Base-by-base conservation (phyloP, 192 early-diverging fungal genomes). In the Jimgerdemannia flammicorona region DNA sequence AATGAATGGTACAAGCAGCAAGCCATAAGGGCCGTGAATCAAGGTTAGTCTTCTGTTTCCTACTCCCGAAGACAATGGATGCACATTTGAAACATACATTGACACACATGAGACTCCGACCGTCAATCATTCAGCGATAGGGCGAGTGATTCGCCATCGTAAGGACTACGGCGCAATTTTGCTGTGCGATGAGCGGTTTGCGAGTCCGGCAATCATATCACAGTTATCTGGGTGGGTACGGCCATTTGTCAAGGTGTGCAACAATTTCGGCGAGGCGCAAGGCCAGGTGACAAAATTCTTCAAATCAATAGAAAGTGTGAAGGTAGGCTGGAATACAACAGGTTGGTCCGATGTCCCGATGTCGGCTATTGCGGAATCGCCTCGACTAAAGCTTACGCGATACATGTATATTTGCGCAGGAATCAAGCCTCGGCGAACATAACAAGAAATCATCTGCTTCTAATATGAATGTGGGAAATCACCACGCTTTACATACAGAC, bases 221-320 rank as follows among this genome's bases (percentile, higher is more conserved):
- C 82, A 85, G 42, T 77, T 94, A 9, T 92, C 93, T 3, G 78
- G 76, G 10, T 94, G 93, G 93, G 85, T 93, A 6, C 81, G 89
- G 63, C 81, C 78, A 6, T 73, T 78, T 11, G 82, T 80, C 19
- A 79, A 64, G 68, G 73, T 44, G 0, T 76, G 73, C 43, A 29
- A 72, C 8, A 64, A 74, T 20, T 87, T 87, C 69, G 86, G 79
- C 19, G 68, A 75, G 20, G 83, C 71, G 4, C 78, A 84, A 40
- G 67, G 43, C 3, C 65, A 74, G 17, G 70, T 83, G 64, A 71
- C 44, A 3, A 64, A 75, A 14, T 83, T 83, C 64, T 84, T 83
- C 79, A 72, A 68, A n/a, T 43, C 42, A 20, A 77, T 75, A 66
- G 69, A 75, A 19, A 43, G 40, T 7, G 43, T 41, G 19, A n/a